Evolutionary conservation across 2,329 filamentous ascomycete genomes (phyloP), one percentile per base, ranked within the genome.

Genomic region (Alternaria gansuensis): DNA sequence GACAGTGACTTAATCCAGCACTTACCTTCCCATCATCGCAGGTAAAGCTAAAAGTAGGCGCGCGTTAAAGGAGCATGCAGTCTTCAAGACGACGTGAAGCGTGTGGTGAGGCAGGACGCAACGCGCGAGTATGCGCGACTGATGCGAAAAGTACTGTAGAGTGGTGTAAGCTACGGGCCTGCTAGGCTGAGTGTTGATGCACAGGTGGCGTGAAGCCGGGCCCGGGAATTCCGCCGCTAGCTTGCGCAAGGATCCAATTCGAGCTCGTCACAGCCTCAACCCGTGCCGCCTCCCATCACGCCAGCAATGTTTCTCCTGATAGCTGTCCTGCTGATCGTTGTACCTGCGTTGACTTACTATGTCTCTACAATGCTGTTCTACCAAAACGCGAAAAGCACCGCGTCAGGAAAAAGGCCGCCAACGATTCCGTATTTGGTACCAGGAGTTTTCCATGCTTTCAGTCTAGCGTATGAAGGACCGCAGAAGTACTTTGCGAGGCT

Each of bases 401-500:
- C 23, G 3, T n/a, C 3, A 0, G 52, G 48, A 5, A 69, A 68
- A 23, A 54, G 23, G n/a, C 69, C 71, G 8, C 67, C 70, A 3
- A 66, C 63, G 17, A 51, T 69, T 21, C 70, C 71, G 7, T 74
- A 69, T 37, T 58, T 63, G 14, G 34, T 73, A 4, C 67, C 68
- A 5, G 68, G 65, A 3, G 11, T 70, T 23, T 72, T 66, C 43
- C 67, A 71, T 49, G 52, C 61, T 1, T 59, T 67, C 31, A 60
- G 63, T 9, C 41, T 74, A n/a, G 62, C 64, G 3, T 59, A 56
- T 21, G 40, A 59, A 10, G 69, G 68, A 24, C 63, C 66, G 8
- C 63, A 64, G 9, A 64, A 62, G 28, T 71, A 68, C 50, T 69
- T 74, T 34, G 70, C 67, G 5, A 59, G 61, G n/a, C 45, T 70